Conservation (phyloP, 2,329 filamentous ascomycete species). For the Corinectria fuckeliana region DNA sequence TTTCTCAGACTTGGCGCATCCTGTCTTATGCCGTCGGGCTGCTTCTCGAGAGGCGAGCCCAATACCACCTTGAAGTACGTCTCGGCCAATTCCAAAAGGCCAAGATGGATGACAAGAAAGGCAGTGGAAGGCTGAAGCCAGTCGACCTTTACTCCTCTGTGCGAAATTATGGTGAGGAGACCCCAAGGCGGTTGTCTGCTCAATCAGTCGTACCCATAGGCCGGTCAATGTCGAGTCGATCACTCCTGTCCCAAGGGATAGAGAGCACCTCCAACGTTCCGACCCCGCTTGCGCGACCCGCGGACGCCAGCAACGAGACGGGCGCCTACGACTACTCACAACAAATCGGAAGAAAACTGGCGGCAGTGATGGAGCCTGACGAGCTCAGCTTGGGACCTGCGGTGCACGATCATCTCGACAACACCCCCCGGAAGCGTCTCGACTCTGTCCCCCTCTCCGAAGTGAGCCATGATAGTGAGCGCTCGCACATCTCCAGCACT, state of each 20-base stretch:
- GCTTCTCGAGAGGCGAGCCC: constrained; percentile 60
- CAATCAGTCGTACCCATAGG: constrained; percentile 40
- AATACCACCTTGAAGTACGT: constrained; percentile 62
- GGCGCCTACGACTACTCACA: constrained; percentile 39
- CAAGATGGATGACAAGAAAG: constrained; percentile 41
- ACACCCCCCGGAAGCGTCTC: constrained; percentile 51
- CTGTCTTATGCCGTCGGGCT: constrained; percentile 62
- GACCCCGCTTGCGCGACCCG: constrained; percentile 64
- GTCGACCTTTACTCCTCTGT: constrained; percentile 34
- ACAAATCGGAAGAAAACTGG: constrained; percentile 48
- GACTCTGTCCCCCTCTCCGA: constrained; percentile 59
- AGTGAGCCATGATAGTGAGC: constrained; percentile 56
- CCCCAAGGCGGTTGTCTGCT: constrained; percentile 43
- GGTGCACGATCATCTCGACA: constrained; percentile 45
- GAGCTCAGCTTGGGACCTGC: constrained; percentile 59
- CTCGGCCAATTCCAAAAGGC: constrained; percentile 48
- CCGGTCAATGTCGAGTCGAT: constrained; percentile 47
- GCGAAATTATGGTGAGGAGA: constrained; percentile 45
- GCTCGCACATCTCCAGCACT: constrained; percentile 56
- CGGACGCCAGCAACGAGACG: constrained; percentile 46
- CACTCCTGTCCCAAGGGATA: constrained; percentile 61
- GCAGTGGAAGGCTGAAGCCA: constrained; percentile 35
- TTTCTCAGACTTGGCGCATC: constrained; percentile 70
- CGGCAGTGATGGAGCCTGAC: constrained; percentile 57
- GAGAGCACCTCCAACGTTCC: constrained; percentile 69